These are phyloP conservation scores for Malassezia furfur DNA, from an alignment of 1,284 basidiomycete species.

Conservation along the genomic window DNA sequence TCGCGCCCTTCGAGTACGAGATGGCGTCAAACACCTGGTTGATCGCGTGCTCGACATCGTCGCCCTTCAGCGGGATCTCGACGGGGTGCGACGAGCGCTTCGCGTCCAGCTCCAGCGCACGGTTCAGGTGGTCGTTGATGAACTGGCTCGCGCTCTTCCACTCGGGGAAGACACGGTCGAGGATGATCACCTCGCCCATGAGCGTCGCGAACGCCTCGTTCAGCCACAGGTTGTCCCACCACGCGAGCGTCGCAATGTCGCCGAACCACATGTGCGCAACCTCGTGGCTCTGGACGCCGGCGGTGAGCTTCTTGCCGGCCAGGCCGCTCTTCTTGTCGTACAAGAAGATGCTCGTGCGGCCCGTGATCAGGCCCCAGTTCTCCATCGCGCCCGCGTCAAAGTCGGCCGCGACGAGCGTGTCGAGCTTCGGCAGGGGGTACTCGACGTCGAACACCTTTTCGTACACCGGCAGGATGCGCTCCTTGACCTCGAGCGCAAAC, in stretches of 20 bases:
- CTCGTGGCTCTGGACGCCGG: slow-evolving; percentile 71
- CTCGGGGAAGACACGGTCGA: slow-evolving; percentile 55
- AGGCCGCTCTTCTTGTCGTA: slow-evolving; percentile 68
- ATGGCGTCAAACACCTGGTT: slow-evolving; percentile 34
- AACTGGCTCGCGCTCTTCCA: slow-evolving; percentile 54
- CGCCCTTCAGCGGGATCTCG: slow-evolving; percentile 59
- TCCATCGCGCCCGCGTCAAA: slow-evolving; percentile 90
- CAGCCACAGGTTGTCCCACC: slow-evolving; percentile 61
- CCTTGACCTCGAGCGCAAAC: slow-evolving; percentile 74
- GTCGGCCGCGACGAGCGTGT: slow-evolving; percentile 52
- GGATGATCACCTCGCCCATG: slow-evolving; percentile 76
- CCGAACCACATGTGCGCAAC: slow-evolving; percentile 57
- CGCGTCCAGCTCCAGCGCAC: slow-evolving; percentile 69
- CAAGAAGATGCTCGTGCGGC: slow-evolving; percentile 69
- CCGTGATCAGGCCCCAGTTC: slow-evolving; percentile 74
- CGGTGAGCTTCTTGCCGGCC: slow-evolving; percentile 66
- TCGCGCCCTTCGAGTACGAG: slow-evolving; percentile 48
- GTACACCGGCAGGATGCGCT: slow-evolving; percentile 72
- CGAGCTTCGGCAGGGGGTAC: slow-evolving; percentile 71
- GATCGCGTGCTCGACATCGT: slow-evolving; percentile 29
- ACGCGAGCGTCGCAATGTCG: slow-evolving; percentile 79
- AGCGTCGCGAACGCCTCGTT: slow-evolving; percentile 68
- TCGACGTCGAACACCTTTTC: slow-evolving; percentile 77
- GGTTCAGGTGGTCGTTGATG: slow-evolving; percentile 52
- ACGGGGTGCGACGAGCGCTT: slow-evolving; percentile 87